A percentile compares a stretch with the other conserved stretches of the same genome.
Conservation (phyloP, 768 basidiomycete genomes). For the Hirschioporus abietinus region DNA sequence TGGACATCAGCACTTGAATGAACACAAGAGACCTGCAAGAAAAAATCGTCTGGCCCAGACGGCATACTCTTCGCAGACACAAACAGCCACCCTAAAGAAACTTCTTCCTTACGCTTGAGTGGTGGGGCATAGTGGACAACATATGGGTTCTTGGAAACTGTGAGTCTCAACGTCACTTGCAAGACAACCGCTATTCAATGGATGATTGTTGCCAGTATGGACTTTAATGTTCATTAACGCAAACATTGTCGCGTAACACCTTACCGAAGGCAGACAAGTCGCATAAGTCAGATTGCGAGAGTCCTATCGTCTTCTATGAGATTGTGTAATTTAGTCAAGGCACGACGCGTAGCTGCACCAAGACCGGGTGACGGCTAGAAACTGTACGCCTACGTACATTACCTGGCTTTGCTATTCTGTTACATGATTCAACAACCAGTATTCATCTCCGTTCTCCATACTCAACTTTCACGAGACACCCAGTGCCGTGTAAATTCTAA, state of each 20-base stretch:
- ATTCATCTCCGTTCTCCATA: background rate
- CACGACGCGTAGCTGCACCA: background rate
- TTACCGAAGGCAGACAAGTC: background rate
- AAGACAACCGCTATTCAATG: background rate
- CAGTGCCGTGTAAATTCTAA: too few relatives aligned
- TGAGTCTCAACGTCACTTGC: background rate
- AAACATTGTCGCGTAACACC: background rate
- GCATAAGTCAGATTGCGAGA: background rate
- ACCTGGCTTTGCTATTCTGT: background rate
- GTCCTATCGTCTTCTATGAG: background rate
- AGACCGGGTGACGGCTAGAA: background rate
- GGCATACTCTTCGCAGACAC: conserved; percentile 58
- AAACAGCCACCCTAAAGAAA: conserved; percentile 64
- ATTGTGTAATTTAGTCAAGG: background rate
- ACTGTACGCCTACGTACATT: too few relatives aligned
- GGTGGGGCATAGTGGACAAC: background rate
- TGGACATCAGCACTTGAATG: conserved; percentile 70
- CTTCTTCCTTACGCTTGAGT: conserved; percentile 63
- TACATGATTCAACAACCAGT: background rate
- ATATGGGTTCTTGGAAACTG: background rate
- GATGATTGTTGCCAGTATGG: too few relatives aligned
- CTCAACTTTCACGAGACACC: too few relatives aligned
- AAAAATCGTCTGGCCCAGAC: conserved; percentile 64
- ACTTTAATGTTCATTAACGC: too few relatives aligned
- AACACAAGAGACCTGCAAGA: conserved; percentile 54